Evolutionary conservation across 345 rosid species (phyloP), one percentile per base, ranked within the genome.

Genomic region (Anastatica hierochuntica): DNA sequence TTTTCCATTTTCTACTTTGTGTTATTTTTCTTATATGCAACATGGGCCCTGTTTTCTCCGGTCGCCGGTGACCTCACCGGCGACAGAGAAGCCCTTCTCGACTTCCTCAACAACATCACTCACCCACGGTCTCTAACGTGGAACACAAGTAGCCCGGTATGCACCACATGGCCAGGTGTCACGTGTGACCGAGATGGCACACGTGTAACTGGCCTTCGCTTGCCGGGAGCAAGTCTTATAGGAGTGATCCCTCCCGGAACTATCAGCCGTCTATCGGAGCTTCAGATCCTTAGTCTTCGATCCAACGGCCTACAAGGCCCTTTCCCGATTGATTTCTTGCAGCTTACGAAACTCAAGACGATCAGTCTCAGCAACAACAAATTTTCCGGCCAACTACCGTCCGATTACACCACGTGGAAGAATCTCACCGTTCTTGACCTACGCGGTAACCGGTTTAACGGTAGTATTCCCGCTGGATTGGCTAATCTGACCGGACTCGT

Each of bases 41-140:
- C 67, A 34, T 15, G 29, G 10, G 26, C 52, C 41, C 43, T 55
- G 48, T 12, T 55, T 61, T 46, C 45, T 23, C 23, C 47, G 46
- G 58, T 61, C 60, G 35, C 50, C 35, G 84, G 83, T 12, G 77
- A 83, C 14, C 84, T 77, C 14, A 63, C 69, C 19, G 80, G 68
- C 51, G 96, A 88, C 66, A 81, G 71, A 69, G 70, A 70, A 58
- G 95, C 98, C 45, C 75, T 88, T 44, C 79, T 92, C 0, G 82
- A 88, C 53, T 92, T 88, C 56, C 55, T 77, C 48, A 65, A 60
- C 48, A 72, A 70, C 14, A 59, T 83, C 42, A 70, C 63, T 57
- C 80, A 76, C 56, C 72, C 96, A 4, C 72, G 46, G 3, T 44
- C 67, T 47, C 69, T 92, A 27, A 69, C 79, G 18, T 92, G 96